Evolutionary conservation across 306 rosid genomes (phyloP), one percentile per base, ranked within the genome.

Genomic region (Arachis hypogaea): DNA sequence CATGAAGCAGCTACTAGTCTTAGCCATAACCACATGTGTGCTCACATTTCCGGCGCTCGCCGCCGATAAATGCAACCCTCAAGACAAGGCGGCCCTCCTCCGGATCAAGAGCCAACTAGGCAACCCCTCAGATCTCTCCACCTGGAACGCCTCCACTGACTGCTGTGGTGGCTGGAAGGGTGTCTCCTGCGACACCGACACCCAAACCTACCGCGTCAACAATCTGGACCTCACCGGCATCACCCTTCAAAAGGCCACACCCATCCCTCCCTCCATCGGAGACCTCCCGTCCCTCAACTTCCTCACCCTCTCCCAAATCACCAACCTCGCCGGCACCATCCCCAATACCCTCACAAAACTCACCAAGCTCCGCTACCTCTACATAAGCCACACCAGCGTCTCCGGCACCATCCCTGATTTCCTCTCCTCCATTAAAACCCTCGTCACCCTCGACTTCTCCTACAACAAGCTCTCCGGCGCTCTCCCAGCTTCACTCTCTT

Each of bases 161-260:
- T 80, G 83, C 28, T 80, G 83, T 54, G 6, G 68, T 72, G 1
- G 5, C 0, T 80, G 83, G 83, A 0, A 44, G 3, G 76, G 79
- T 3, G 68, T 80, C 5, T 0, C 1, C 2, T 80, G 83, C 59
- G 83, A 80, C 67, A 54, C 76, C 4, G 76, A 74, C 72, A 68
- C 61, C 54, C 36, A 61, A 61, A 80, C 83, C 43, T 68, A 67
- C 57, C 83, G 83, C 2, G 61, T 80, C 47, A 11, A n/a, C 68
- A 55, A 71, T 80, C 33, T 22, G 28, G 2, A 8, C 54, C 67
- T 80, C 76, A 0, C 7, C 11, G 0, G n/a, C 14, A 50, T 73
- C 49, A 2, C 22, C 72, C 83, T 80, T 16, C 55, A 55, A 10
- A 1, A 12, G 29, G 67, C 76, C 0, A 5, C 5, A 1, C 62